phyloP scores from a whole-genome alignment of 2,329 filamentous ascomycete species.

The Metarhizium robertsii region DNA sequence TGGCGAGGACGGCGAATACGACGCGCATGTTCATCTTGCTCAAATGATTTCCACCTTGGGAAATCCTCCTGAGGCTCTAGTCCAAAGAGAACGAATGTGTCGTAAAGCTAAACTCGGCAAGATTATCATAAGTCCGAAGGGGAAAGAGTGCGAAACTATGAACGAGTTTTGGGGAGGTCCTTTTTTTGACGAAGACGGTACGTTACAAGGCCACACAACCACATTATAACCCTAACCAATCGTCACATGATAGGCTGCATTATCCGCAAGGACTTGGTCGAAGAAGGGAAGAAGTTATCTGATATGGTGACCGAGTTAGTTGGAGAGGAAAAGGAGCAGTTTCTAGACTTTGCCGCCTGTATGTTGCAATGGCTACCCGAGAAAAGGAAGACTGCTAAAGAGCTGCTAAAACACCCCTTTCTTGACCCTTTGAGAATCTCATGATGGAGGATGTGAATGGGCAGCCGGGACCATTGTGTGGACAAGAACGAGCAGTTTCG shows the following conservation, averaged over 20 bases:
- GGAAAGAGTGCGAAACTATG: slow-evolving; percentile 8
- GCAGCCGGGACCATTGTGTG: too few species aligned
- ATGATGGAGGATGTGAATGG: too few species aligned
- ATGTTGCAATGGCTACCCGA: slow-evolving; percentile 17
- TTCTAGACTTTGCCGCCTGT: slow-evolving; percentile 12
- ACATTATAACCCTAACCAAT: too few species aligned
- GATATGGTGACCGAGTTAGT: not conserved
- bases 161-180: slow-evolving; percentile 12
- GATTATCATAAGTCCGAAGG: not conserved
- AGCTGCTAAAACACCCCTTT: slow-evolving; percentile 7
- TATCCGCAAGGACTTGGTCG: too few species aligned
- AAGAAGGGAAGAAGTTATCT: too few species aligned
- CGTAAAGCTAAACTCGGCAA: slow-evolving; percentile 3
- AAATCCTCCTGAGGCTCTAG: slow-evolving; percentile 6
- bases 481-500: too few species aligned
- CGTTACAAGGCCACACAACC: too few species aligned
- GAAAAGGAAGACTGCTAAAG: slow-evolving; percentile 13
- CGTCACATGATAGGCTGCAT: too few species aligned
- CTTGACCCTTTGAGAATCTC: too few species aligned
- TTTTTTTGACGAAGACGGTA: slow-evolving; percentile 9
- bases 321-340: slow-evolving; percentile 8
- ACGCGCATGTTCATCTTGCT: slow-evolving; percentile 13
- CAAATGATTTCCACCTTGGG: slow-evolving; percentile 11
- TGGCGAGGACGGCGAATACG: slow-evolving; percentile 11
- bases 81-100: slow-evolving; percentile 9